Percentiles rank a stretch among this genome's conserved stretches.
Evolutionary conservation across 163 green algal species (phyloP).

Genomic region (Coccomyxa subellipsoidea): DNA sequence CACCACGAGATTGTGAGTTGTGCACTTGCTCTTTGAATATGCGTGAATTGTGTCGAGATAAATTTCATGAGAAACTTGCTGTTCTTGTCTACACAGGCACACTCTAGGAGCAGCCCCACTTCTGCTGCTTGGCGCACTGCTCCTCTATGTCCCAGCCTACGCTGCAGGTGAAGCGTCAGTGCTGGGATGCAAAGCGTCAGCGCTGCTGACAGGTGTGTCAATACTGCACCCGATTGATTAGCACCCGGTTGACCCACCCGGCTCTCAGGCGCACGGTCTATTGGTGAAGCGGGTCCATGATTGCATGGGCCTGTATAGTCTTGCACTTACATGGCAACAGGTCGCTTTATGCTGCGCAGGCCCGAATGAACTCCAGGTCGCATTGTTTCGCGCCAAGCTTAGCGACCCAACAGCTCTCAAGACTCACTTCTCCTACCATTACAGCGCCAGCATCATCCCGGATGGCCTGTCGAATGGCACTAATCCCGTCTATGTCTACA

Average conservation of each 20-base stretch:
- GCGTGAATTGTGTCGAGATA: too few relatives aligned
- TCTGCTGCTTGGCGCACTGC: neutral
- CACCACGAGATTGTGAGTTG: too few relatives aligned
- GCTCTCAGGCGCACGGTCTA: too few relatives aligned
- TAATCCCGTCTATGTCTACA: neutral
- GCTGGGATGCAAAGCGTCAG: neutral
- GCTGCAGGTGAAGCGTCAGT: neutral
- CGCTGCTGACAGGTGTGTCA: neutral
- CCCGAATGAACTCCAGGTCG: conserved; percentile 1
- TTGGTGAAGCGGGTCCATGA: neutral
- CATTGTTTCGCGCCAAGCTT: conserved; percentile 2
- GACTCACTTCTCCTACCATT: neutral
- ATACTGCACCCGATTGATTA: neutral
- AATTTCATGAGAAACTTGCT: too few relatives aligned
- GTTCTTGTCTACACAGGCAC: neutral
- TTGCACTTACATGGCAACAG: neutral
- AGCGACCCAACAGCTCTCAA: neutral
- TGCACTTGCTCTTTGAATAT: too few relatives aligned
- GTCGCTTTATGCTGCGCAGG: neutral
- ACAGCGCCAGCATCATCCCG: neutral
- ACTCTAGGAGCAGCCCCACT: neutral
- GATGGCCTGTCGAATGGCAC: conserved; percentile 15
- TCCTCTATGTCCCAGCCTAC: neutral
- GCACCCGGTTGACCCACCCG: too few relatives aligned
- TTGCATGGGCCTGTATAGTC: neutral